A percentile compares a stretch with the other conserved stretches of the same genome.
These are phyloP conservation scores for Harringtonia lauricola DNA, from an alignment of 2,329 filamentous ascomycete genomes.

Conservation along the genomic window DNA sequence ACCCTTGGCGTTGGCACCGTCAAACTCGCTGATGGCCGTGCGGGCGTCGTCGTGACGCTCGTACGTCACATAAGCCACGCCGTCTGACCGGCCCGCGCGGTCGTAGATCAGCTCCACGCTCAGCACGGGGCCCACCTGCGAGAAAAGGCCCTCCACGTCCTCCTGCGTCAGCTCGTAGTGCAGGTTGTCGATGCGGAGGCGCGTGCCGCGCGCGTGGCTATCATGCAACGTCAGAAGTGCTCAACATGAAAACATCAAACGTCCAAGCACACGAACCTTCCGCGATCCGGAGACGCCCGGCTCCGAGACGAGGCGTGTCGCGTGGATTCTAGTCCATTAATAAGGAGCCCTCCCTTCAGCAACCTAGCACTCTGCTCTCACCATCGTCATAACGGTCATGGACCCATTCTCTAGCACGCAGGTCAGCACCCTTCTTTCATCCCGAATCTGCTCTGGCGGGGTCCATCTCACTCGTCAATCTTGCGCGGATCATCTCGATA, in stretches of 20 bases:
- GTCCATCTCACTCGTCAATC: constrained; percentile 57
- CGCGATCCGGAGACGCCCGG: constrained; percentile 6
- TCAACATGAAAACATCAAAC: too few species aligned
- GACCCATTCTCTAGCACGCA: constrained; percentile 66
- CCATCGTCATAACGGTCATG: constrained; percentile 69
- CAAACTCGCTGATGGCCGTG: constrained; percentile 66
- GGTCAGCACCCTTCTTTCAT: not conserved
- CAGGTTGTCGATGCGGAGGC: constrained; percentile 77
- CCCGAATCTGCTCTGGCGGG: not conserved
- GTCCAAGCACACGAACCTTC: not conserved
- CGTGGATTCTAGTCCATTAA: not conserved
- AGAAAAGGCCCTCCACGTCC: constrained; percentile 77
- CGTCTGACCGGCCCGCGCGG: constrained; percentile 77
- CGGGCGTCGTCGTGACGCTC: constrained; percentile 58
- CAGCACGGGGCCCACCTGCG: constrained; percentile 60
- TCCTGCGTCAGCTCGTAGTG: constrained; percentile 85
- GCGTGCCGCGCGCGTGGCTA: constrained; percentile 35
- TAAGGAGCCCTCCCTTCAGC: not conserved
- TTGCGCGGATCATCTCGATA: constrained; percentile 53
- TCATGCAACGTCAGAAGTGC: not conserved
- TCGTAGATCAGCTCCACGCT: constrained; percentile 70
- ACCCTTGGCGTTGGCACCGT: constrained; percentile 84
- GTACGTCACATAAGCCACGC: constrained; percentile 76
- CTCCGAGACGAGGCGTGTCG: not conserved
- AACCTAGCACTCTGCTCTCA: too few species aligned